These are phyloP conservation scores for Ustilago xerochloae DNA, from an alignment of 1,284 basidiomycete species.

Conservation along the genomic window DNA sequence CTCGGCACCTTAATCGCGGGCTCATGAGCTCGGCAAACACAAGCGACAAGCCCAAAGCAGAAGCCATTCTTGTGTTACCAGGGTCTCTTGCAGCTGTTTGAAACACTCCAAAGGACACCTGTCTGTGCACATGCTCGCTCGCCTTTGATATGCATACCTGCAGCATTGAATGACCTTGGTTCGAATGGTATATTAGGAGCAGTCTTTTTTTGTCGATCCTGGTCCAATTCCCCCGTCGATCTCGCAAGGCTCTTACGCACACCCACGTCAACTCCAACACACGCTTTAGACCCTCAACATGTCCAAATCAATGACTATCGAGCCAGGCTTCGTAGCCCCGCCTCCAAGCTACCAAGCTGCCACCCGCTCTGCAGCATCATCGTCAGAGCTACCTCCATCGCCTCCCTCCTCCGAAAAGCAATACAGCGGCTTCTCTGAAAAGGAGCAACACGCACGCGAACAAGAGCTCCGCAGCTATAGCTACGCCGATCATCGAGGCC, in stretches of 20 bases:
- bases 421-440: not conserved
- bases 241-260: no score
- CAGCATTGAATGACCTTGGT: no score
- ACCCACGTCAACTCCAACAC: not conserved
- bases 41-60: no score
- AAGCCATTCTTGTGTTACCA: no score
- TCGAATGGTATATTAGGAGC: no score
- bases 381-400: not conserved
- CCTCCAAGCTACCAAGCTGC: conserved; percentile 18
- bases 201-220: no score
- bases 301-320: not conserved
- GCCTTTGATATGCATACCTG: no score
- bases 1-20: conserved; percentile 7
- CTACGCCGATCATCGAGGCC: not conserved
- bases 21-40: not conserved
- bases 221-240: not conserved
- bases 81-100: no score
- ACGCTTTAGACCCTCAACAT: not conserved
- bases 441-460: conserved; percentile 7
- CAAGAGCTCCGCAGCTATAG: not conserved
- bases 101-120: no score
- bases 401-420: not conserved
- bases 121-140: no score
- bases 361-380: not conserved
- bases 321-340: not conserved